Base-by-base conservation (phyloP, 78 protist species). In the Pelomyxa schiedti region DNA sequence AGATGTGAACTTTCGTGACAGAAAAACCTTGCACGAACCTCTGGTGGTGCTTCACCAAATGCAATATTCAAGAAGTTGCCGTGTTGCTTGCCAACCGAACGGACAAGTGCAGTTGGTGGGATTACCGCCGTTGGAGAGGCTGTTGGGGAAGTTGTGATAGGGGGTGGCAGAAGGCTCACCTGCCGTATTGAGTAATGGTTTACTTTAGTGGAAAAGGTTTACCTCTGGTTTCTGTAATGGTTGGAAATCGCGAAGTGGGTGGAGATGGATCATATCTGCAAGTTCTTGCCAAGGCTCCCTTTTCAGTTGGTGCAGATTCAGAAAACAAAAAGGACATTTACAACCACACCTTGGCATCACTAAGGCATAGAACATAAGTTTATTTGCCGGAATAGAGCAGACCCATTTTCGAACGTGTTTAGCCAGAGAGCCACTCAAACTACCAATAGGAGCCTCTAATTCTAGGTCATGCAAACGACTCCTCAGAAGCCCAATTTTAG, bases 241-340 rank as follows among this genome's bases (percentile, higher is more conserved):
- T 16, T 47, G 58, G 58, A 47, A 47, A 16, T 47, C 58, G 16
- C 32, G 16, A 16, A 47, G 32, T 24, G 70, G 70, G 37, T 66
- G 24, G 65, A 66, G 37, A 36, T 66, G 70, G 37, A 66, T 29
- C 29, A 66, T 66, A 9, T 66, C 70, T 9, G 70, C 70, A n/a
- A 66, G 37, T 9, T 66, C 70, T 9, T 29, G 29, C 37, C 37
- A 66, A 8, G 37, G 37, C 65, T 66, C 65, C 64, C 37, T 52
- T 52, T 24, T 52, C 24, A 47, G 32, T 24, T n/a, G 70, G 37
- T 66, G 24, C 30, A 66, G 37, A 36, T 66, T n/a, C n/a, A 66
- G 9, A 8, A 66, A 30, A 9, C 28, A n/a, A 9, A 36, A n/a
- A n/a, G 28, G 37, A 9, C 28, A n/a, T 9, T 29, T 8, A 9